These are phyloP conservation scores for Suillus subluteus DNA, from an alignment of 768 basidiomycete genomes.

Conservation along the genomic window DNA sequence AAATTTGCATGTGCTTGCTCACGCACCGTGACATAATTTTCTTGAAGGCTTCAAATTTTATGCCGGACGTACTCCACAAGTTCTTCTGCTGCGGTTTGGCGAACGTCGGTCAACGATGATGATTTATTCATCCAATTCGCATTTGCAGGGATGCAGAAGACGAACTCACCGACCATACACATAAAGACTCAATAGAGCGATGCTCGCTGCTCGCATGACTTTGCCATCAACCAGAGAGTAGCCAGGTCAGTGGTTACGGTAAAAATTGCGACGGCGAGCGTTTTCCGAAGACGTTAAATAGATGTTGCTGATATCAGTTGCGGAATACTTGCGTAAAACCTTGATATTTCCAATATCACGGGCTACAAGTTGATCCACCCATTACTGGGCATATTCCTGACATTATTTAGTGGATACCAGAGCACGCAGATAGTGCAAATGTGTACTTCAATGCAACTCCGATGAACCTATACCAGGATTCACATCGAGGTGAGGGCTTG, in stretches of 20 bases:
- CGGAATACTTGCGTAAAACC: neutral
- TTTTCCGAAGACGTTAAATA: neutral
- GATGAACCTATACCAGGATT: neutral
- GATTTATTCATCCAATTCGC: neutral
- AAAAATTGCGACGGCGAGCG: neutral
- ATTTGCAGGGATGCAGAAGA: neutral
- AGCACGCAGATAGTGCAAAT: neutral
- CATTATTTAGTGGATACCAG: neutral
- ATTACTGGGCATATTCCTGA: neutral
- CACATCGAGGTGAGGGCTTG: neutral
- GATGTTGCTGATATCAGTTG: neutral
- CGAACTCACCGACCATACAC: neutral
- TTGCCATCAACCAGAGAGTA: neutral
- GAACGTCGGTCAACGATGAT: neutral
- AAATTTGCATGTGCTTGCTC: neutral
- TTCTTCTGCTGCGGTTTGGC: neutral
- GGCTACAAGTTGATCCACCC: neutral
- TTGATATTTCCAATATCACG: neutral
- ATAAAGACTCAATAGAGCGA: neutral
- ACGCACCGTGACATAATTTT: neutral
- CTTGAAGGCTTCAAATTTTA: neutral
- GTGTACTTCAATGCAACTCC: neutral
- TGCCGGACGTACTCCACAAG: neutral
- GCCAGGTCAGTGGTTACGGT: neutral
- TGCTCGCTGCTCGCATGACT: neutral